These are phyloP conservation scores for Thalassiosira hispida DNA, from an alignment of 352 stramenopile species.

Conservation along the genomic window DNA sequence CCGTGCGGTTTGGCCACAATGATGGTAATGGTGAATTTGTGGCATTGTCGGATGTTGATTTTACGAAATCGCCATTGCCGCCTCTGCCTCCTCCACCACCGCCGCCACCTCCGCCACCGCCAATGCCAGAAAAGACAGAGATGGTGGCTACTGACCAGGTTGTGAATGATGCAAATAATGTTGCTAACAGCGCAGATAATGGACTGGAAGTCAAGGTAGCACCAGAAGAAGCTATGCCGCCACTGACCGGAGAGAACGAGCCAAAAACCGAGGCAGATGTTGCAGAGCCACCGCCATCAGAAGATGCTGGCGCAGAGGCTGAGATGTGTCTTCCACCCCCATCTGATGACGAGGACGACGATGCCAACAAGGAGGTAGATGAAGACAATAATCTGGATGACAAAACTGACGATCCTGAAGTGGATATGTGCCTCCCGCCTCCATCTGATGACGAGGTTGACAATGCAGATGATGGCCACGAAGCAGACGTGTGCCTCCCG, in stretches of 20 bases:
- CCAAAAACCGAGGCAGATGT: slow-evolving; percentile 6
- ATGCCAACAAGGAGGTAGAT: slow-evolving; percentile 3
- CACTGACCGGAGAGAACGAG: slow-evolving; percentile 4
- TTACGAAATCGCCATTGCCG: slow-evolving; percentile 3
- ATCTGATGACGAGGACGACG: slow-evolving; percentile 37
- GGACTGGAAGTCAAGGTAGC: slow-evolving; percentile 7
- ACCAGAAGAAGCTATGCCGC: neutral
- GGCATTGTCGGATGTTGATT: slow-evolving; percentile 37
- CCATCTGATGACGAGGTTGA: slow-evolving; percentile 37
- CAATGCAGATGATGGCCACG: slow-evolving; percentile 11
- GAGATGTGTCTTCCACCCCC: slow-evolving; percentile 35
- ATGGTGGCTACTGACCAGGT: neutral
- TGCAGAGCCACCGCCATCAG: slow-evolving; percentile 13
- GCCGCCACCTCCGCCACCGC: slow-evolving; percentile 14
- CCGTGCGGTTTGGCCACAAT: slow-evolving; percentile 46
- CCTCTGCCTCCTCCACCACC: slow-evolving; percentile 1
- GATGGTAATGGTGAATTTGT: slow-evolving; percentile 29
- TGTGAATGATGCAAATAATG: slow-evolving; percentile 1
- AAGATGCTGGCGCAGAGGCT: slow-evolving; percentile 30
- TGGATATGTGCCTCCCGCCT: slow-evolving; percentile 32
- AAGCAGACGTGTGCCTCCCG: slow-evolving; percentile 9
- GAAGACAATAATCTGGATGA: slow-evolving; percentile 8
- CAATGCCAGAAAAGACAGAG: slow-evolving; percentile 6
- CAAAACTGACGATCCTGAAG: slow-evolving; percentile 21
- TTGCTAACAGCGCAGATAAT: neutral